A percentile compares a stretch with the other conserved stretches of the same genome.
Evolutionary conservation across 306 rosid genomes (phyloP).

Genomic region (Fragaria iinumae): DNA sequence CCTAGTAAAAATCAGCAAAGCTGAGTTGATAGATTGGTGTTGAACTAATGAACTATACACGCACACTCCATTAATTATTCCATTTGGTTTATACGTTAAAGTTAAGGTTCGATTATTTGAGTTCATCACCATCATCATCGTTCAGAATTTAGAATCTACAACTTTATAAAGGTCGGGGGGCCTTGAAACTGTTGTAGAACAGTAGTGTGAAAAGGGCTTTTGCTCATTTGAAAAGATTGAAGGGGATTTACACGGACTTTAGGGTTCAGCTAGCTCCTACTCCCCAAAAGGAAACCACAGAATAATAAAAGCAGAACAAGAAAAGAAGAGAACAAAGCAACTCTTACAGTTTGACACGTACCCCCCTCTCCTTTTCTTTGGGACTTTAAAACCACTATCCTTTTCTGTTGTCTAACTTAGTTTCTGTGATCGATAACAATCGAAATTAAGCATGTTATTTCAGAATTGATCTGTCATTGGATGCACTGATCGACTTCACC

Average conservation of each 20-base stretch:
- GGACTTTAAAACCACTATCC: conserved; percentile 19
- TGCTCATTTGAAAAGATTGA: conserved; percentile 18
- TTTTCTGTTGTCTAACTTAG: neutral
- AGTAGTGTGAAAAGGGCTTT: conserved; percentile 40
- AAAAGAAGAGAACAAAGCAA: neutral
- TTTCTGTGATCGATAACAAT: neutral
- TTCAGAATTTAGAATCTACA: neutral
- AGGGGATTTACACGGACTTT: conserved; percentile 17
- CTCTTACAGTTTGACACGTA: conserved; percentile 11
- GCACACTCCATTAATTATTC: neutral
- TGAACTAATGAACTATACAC: too few species aligned
- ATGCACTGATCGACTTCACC: neutral
- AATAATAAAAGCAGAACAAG: conserved; percentile 31
- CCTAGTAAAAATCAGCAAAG: too few species aligned
- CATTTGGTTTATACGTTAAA: neutral
- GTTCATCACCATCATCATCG: neutral
- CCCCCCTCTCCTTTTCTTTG: conserved; percentile 27
- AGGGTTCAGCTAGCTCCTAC: conserved; percentile 38
- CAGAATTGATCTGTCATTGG: neutral
- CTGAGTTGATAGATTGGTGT: too few species aligned
- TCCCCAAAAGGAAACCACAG: conserved; percentile 64
- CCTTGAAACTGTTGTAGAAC: neutral
- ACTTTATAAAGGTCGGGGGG: neutral
- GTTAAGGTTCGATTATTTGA: neutral
- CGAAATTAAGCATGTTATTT: neutral